Base-by-base conservation (phyloP, 2,329 filamentous ascomycete species). In the Rutstroemia sp. region DNA sequence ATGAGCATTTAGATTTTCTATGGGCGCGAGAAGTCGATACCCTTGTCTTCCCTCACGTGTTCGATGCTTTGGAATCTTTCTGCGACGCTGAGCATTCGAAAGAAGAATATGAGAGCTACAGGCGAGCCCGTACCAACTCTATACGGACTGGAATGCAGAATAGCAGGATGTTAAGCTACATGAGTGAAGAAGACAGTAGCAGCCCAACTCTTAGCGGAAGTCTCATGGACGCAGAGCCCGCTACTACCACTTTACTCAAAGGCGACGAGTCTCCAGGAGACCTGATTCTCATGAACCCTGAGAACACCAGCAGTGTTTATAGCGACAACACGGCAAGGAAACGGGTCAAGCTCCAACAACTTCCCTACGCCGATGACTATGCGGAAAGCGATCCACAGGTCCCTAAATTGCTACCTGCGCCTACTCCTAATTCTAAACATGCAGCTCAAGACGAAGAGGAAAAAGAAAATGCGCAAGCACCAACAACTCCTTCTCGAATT, bases 1-100 rank as follows among this genome's bases (percentile, higher is more conserved):
- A 96, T 70, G 94, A 99, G 71, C 94, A 99, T 71, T 81, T 99
- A 23, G 94, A 99, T 71, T 96, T 99, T 66, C 77, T 99, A 0
- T 99, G 94, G 94, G 94, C 89, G 0, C 78, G 83, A 39, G 91
- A 96, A 65, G 88, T 95, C 6, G 81, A 95, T 63, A 76, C 78
- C 0, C 82, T 91, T 52, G 92, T 97, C 2, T 96, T 96, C 67
- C 88, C 86, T 16, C 89, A 69, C 68, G 90, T 99, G 1, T 92
- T 96, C 61, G 87, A 95, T 64, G 92, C 94, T 0, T 76, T 99
- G 9, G 84, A 95, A 58, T 85, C 79, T 64, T 89, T 86, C 68
- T 81, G 78, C 2, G 75, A 77, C 44, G 75, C 80, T 0, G 76
- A 78, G 48, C 80, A 84, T 64, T 76, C 78, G 2, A 73, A 78